Percentiles rank a stretch among this genome's conserved stretches.
Conservation (phyloP, 352 stramenopile genomes). For the Phytopythium boreale region DNA sequence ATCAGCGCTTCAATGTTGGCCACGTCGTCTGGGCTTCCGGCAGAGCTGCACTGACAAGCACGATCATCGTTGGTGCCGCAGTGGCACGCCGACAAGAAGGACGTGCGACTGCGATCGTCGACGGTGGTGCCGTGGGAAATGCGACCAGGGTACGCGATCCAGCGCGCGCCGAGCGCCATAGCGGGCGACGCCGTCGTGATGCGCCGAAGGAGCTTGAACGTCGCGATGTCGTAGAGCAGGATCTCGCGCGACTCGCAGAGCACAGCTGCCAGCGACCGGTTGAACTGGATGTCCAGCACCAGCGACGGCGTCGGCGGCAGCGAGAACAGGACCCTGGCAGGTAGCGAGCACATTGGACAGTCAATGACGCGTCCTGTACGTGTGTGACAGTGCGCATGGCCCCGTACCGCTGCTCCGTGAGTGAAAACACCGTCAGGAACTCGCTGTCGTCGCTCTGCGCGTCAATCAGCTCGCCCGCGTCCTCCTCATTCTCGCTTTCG, state of each 20-base stretch:
- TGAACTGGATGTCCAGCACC: conserved; percentile 70
- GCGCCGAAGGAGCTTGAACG: conserved; percentile 37
- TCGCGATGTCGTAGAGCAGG: conserved; percentile 56
- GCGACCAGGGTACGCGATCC: conserved; percentile 66
- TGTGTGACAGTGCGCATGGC: not conserved
- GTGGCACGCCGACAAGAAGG: conserved; percentile 3
- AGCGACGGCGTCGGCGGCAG: conserved; percentile 58
- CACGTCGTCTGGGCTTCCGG: conserved; percentile 22
- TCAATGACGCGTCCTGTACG: not conserved
- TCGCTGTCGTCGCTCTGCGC: conserved; percentile 35
- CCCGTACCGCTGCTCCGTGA: conserved; percentile 46
- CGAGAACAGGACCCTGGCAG: conserved; percentile 30
- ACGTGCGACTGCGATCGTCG: not conserved
- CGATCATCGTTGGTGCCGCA: conserved; percentile 9
- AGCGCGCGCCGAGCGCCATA: conserved; percentile 64
- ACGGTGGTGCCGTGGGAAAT: not conserved
- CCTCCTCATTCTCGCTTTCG: conserved; percentile 28
- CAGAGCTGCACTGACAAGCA: conserved; percentile 6
- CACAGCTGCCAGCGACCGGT: conserved; percentile 44
- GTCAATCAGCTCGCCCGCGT: conserved; percentile 31
- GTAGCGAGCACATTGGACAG: not conserved
- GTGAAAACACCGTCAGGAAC: conserved; percentile 46
- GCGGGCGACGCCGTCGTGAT: conserved; percentile 52
- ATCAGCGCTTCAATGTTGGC: conserved; percentile 40
- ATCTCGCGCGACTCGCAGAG: conserved; percentile 71